Evolutionary conservation across 192 early-diverging fungal genomes (phyloP).

Genomic region (Polychytrium aggregatum): DNA sequence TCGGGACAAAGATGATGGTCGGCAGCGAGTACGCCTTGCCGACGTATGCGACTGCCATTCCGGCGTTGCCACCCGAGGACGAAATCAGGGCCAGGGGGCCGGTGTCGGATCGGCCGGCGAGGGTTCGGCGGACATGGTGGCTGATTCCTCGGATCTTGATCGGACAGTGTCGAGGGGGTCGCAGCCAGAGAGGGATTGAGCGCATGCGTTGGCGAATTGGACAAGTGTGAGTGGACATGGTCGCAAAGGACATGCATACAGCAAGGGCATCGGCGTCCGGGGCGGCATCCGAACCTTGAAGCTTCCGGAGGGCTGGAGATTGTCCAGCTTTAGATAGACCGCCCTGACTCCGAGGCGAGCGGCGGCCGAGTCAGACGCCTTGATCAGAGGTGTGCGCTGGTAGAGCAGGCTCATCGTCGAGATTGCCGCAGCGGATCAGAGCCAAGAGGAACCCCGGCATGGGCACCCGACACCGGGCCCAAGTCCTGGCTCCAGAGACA

Average conservation of each 20-base stretch:
- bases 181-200: no score
- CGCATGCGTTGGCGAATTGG: no score
- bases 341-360: constrained; percentile 1
- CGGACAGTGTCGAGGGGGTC: no score
- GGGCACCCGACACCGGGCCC: no score
- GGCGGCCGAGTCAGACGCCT: not conserved
- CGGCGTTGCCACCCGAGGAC: constrained; percentile 30
- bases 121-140: not conserved
- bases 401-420: no score
- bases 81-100: constrained; percentile 7
- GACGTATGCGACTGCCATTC: constrained; percentile 19
- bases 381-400: constrained; percentile 5
- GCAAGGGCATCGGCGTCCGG: not conserved
- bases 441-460: no score
- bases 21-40: not conserved
- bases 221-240: not conserved
- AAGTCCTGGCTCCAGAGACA: no score
- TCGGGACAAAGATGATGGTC: constrained; percentile 18
- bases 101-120: not conserved
- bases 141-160: constrained; percentile 15
- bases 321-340: constrained; percentile 18
- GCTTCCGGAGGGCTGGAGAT: constrained; percentile 16
- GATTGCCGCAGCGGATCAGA: no score
- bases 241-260: not conserved
- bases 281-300: no score